Evolutionary conservation across 257 asterid genomes (phyloP).

Genomic region (Capsicum pubescens): DNA sequence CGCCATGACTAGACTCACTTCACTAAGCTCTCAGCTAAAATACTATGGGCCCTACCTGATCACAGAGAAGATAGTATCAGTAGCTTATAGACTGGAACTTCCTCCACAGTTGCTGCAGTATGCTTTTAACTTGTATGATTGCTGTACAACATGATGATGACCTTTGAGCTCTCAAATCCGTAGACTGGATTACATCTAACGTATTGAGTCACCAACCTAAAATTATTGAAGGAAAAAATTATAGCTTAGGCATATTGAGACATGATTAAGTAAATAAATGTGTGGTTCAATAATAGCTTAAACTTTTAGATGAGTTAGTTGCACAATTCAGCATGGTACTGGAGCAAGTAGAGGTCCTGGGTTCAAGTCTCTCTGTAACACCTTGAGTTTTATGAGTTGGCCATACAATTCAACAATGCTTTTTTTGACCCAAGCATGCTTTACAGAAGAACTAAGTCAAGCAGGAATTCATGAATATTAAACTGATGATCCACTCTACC

Average conservation of each 20-base stretch:
- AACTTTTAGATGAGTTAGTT: neutral
- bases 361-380: neutral
- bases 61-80: no score
- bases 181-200: neutral
- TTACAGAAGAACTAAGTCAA: neutral
- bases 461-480: neutral
- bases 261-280: neutral
- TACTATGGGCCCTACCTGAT: neutral
- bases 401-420: constrained; percentile 6
- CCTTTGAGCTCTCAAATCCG: neutral
- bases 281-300: neutral
- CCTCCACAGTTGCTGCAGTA: no score
- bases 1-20: neutral
- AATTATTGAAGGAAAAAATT: constrained; percentile 3
- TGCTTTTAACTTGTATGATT: constrained; percentile 3
- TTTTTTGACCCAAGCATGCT: neutral
- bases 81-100: no score
- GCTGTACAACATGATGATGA: neutral
- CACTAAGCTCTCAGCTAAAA: neutral
- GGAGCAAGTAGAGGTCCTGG: neutral
- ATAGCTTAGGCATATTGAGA: neutral
- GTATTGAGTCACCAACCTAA: neutral
- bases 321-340: neutral
- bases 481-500: constrained; percentile 2
- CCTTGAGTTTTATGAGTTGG: neutral